These are phyloP conservation scores for Williopsis jadinii DNA, from an alignment of 1,139 yeast species.

Conservation along the genomic window DNA sequence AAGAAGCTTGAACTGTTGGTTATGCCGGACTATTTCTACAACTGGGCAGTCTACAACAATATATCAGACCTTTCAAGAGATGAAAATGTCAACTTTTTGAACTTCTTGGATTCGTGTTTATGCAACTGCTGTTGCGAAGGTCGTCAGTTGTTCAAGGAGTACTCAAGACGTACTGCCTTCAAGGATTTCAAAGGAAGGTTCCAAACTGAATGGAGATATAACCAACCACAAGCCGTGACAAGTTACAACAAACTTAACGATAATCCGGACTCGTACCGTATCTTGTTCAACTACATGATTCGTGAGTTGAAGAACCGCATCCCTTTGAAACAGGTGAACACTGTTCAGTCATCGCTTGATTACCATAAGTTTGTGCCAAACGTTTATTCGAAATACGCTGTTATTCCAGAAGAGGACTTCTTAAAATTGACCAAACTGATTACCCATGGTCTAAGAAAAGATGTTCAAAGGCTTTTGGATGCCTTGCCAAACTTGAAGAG, in stretches of 20 bases:
- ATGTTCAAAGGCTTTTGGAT: conserved; percentile 8
- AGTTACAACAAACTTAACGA: conserved; percentile 8
- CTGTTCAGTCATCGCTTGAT: conserved; percentile 8
- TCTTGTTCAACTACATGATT: conserved; percentile 18
- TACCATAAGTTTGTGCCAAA: conserved; percentile 10
- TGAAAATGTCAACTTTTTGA: conserved; percentile 16
- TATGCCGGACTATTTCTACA: conserved; percentile 23
- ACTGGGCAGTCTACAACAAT: conserved; percentile 22
- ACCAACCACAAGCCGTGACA: not conserved
- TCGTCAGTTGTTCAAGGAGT: conserved; percentile 13
- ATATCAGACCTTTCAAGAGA: conserved; percentile 14
- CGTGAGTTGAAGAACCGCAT: conserved; percentile 20
- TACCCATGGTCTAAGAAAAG: conserved; percentile 13
- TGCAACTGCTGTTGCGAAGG: conserved; percentile 16
- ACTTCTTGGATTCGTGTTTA: conserved; percentile 17
- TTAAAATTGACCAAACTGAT: conserved; percentile 9
- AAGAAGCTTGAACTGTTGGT: conserved; percentile 10
- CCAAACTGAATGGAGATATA: conserved; percentile 14
- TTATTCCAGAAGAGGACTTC: conserved; percentile 10
- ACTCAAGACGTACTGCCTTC: conserved; percentile 14
- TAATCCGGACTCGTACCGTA: conserved; percentile 19
- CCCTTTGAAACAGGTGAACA: conserved; percentile 17
- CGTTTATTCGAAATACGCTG: conserved; percentile 4
- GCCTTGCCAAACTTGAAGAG: conserved; percentile 7
- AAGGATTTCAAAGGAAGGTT: conserved; percentile 22